phyloP scores from a whole-genome alignment of 495 filamentous ascomycete species.

The Bryoglossum gracile region DNA sequence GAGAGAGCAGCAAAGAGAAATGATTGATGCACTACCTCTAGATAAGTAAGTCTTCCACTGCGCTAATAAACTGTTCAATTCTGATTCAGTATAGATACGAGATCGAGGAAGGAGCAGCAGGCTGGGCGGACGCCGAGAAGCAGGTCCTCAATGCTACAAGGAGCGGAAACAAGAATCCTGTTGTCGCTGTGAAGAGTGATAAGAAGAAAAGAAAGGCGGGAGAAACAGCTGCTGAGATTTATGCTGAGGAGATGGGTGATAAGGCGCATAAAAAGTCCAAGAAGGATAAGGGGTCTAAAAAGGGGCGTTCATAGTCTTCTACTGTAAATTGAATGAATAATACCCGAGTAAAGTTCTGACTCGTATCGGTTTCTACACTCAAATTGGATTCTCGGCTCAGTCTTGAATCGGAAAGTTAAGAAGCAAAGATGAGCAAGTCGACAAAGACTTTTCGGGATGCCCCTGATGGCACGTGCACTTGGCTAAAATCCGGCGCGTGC shows the following conservation, averaged over 20 bases:
- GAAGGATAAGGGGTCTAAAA: constrained; percentile 20
- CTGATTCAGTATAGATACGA: constrained; percentile 60
- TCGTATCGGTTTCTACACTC: too few species aligned
- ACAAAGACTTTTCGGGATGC: too few species aligned
- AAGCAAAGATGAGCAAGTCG: too few species aligned
- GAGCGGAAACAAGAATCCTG: constrained; percentile 51
- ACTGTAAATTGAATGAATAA: too few species aligned
- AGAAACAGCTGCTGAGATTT: constrained; percentile 51
- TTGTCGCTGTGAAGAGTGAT: constrained; percentile 74
- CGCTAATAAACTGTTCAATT: constrained; percentile 31
- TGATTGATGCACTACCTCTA: constrained; percentile 84
- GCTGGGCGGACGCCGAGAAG: constrained; percentile 80
- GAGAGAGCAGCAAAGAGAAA: constrained; percentile 64
- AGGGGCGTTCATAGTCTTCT: constrained; percentile 8
- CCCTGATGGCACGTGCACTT: too few species aligned
- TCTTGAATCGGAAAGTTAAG: too few species aligned
- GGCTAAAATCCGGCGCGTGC: too few species aligned
- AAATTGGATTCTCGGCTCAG: too few species aligned
- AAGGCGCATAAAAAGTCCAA: constrained; percentile 52
- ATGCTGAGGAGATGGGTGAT: constrained; percentile 50
- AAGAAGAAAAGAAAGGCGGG: constrained; percentile 76
- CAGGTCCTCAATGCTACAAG: constrained; percentile 53
- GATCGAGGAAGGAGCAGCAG: constrained; percentile 60
- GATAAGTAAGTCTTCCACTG: constrained; percentile 60
- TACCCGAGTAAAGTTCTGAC: background rate